Percentiles rank a stretch among this genome's conserved stretches.
Conservation (phyloP, 2,329 filamentous ascomycete species). For the Neobulgaria alba region DNA sequence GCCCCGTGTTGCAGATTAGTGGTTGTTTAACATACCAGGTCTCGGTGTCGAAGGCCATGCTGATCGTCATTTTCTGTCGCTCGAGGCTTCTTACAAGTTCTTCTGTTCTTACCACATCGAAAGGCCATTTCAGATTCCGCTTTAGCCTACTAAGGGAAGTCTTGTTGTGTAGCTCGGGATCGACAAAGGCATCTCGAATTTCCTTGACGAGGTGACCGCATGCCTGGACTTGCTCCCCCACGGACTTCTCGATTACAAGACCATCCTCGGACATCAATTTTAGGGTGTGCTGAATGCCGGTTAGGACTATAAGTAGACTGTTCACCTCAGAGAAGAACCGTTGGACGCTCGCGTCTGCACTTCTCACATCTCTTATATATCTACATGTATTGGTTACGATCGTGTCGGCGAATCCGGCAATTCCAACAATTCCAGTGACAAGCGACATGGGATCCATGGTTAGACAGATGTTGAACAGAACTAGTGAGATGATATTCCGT, state of each 20-base stretch:
- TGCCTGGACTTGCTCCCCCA: background rate
- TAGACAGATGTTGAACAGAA: background rate
- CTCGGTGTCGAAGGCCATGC: background rate
- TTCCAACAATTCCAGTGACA: background rate
- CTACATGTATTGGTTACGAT: background rate
- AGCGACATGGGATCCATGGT: background rate
- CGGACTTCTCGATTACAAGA: background rate
- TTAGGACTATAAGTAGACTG: background rate
- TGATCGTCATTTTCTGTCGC: background rate
- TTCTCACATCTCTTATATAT: background rate
- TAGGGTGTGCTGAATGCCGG: background rate
- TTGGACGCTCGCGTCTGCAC: background rate
- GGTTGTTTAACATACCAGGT: no score
- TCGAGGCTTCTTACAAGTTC: background rate
- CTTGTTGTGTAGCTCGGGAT: background rate
- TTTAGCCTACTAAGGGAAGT: background rate
- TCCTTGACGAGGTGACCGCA: background rate
- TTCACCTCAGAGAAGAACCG: background rate
- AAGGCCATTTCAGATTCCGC: background rate
- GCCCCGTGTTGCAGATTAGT: no score
- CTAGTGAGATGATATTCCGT: no score
- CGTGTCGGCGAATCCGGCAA: background rate
- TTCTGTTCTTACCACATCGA: background rate
- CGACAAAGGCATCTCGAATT: background rate
- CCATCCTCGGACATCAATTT: background rate